Base-by-base conservation (phyloP, 2,329 filamentous ascomycete species). In the Aspergillus sp. region DNA sequence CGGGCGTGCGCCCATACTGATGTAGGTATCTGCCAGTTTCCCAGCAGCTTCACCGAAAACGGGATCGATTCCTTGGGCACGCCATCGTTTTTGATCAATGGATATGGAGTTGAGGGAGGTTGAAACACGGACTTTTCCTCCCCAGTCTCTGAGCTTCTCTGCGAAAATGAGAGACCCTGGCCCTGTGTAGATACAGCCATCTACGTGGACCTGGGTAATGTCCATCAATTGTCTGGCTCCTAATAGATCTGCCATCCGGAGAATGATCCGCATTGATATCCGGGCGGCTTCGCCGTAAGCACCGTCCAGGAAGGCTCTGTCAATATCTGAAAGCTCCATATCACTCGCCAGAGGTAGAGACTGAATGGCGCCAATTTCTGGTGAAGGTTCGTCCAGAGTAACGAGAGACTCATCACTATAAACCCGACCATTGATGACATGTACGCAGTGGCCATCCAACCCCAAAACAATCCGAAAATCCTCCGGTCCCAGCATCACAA, bases 51-150 rank as follows among this genome's bases (percentile, higher is more conserved):
- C 51, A 1, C 59, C 65, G 5, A 70, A 55, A 0, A 43, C 48
- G 0, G 58, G 43, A n/a, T 68, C 59, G 2, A 71, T 56, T 0
- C 70, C 69, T 9, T 67, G 57, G 3, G 60, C 60, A 2, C 59
- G 60, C 72, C 72, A 74, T 2, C 70, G 62, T 10, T 58, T 57
- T n/a, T 60, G 62, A 44, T 75, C 72, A 17, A 74, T 60, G 4
- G 68, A 71, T n/a, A 75, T 68, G 1, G 72, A 64, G 44, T 75
- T 75, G 27, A 73, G 54, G 0, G 71, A 67, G 0, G 71, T 70
- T 0, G 71, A 68, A 1, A 74, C 60, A 2, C 50, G 50, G 5
- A 73, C 60, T n/a, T 58, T 64, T 0, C 61, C 71, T 2, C 67
- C 69, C 42, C 63, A 50, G 4, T 58, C 50, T 0, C 60, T 58